phyloP scores from a whole-genome alignment of 768 basidiomycete genomes.

The Suillus subluteus region DNA sequence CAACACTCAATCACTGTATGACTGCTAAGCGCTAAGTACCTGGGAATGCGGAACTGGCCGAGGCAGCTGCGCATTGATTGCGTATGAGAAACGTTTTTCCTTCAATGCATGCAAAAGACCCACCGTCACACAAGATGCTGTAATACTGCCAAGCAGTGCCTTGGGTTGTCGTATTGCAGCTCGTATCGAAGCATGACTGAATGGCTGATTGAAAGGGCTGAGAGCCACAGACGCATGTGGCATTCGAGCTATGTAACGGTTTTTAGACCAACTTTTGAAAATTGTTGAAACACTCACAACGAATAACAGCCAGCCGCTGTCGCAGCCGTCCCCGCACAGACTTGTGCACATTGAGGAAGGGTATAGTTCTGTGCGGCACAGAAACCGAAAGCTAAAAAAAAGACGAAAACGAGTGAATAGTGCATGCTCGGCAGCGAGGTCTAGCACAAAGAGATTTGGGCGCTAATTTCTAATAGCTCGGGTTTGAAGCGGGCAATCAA shows the following conservation, averaged over 20 bases:
- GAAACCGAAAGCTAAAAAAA: neutral
- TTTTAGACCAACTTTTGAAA: neutral
- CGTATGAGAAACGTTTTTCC: neutral
- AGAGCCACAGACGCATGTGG: constrained; percentile 1
- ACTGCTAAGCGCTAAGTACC: neutral
- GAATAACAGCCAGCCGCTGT: constrained; percentile 3
- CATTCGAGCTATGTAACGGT: neutral
- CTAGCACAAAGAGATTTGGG: constrained; percentile 3
- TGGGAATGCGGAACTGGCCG: neutral
- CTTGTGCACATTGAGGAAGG: neutral
- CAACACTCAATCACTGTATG: neutral
- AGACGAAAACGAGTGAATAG: neutral
- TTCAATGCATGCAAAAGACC: neutral
- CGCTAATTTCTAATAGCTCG: neutral
- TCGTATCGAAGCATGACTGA: neutral
- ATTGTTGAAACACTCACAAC: neutral
- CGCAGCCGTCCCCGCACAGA: constrained; percentile 3
- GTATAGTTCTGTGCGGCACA: neutral
- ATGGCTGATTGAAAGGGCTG: constrained; percentile 2
- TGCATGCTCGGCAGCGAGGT: constrained; percentile 6
- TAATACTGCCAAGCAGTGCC: neutral
- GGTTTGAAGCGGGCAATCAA: neutral
- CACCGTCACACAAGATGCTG: constrained; percentile 5
- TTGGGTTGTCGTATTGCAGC: neutral
- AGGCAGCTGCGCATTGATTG: neutral